These are phyloP conservation scores for Penicillium nordicum DNA, from an alignment of 2,329 filamentous ascomycete genomes.

Conservation along the genomic window DNA sequence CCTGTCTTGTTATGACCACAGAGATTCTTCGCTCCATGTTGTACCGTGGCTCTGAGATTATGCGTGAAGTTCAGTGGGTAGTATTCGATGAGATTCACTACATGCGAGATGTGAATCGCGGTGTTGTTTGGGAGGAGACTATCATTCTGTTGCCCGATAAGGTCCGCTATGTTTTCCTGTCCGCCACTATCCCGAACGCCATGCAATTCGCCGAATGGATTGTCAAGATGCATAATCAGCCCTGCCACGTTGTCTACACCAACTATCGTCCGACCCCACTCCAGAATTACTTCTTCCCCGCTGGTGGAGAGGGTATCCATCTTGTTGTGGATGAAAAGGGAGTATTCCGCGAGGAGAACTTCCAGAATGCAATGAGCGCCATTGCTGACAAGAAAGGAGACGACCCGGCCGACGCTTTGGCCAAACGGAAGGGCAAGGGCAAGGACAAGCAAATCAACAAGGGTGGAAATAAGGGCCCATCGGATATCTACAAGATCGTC, in stretches of 20 bases:
- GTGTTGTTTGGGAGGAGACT: slow-evolving; percentile 99
- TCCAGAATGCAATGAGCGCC: slow-evolving; percentile 89
- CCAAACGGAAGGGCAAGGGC: slow-evolving; percentile 78
- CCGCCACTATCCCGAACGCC: slow-evolving; percentile 95
- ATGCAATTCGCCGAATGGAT: slow-evolving; percentile 99
- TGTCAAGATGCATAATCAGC: slow-evolving; percentile 93
- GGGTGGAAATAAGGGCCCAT: slow-evolving; percentile 67
- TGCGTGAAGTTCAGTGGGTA: slow-evolving; percentile 98
- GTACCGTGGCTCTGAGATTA: slow-evolving; percentile 96
- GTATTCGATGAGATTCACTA: slow-evolving; percentile 99
- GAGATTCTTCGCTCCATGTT: slow-evolving; percentile 99
- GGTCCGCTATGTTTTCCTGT: slow-evolving; percentile 97
- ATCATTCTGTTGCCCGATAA: slow-evolving; percentile 98
- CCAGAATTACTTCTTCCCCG: slow-evolving; percentile 96
- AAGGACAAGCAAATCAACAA: slow-evolving; percentile 92
- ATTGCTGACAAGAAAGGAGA: slow-evolving; percentile 85
- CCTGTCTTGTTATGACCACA: slow-evolving; percentile 97
- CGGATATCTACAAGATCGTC: slow-evolving; percentile 95
- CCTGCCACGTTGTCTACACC: slow-evolving; percentile 98
- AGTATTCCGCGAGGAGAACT: slow-evolving; percentile 93
- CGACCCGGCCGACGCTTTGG: slow-evolving; percentile 73
- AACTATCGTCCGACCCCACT: slow-evolving; percentile 95
- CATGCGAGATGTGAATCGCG: slow-evolving; percentile 81
- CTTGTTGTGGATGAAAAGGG: slow-evolving; percentile 96
- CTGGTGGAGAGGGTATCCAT: slow-evolving; percentile 87